Evolutionary conservation across 2,329 filamentous ascomycete species (phyloP).

Genomic region (Byssochlamys sp.): DNA sequence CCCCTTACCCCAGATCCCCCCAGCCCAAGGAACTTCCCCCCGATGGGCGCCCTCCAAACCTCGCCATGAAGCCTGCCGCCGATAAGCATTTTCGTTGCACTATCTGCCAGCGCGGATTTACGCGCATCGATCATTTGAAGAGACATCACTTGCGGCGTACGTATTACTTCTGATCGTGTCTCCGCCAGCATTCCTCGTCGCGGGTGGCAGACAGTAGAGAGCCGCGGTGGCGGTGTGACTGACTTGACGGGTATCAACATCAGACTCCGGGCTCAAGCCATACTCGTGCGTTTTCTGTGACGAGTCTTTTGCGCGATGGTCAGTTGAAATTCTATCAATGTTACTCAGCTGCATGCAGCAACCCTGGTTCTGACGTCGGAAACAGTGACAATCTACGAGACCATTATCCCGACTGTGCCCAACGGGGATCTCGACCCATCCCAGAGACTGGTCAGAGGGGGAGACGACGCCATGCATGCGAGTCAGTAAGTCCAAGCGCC

Average conservation of each 20-base stretch:
- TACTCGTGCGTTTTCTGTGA: constrained; percentile 39
- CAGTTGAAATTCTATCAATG: constrained; percentile 8
- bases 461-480: constrained; percentile 38
- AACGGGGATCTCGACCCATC: constrained; percentile 34
- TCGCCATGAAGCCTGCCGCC: constrained; percentile 25
- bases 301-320: constrained; percentile 38
- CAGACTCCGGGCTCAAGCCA: constrained; percentile 40
- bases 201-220: background rate
- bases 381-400: constrained; percentile 38
- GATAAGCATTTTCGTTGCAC: constrained; percentile 36
- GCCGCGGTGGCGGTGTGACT: background rate
- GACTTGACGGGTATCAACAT: constrained; percentile 1
- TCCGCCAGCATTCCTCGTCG: constrained; percentile 3
- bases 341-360: background rate
- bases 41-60: constrained; percentile 2
- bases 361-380: constrained; percentile 2
- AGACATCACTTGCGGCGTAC: constrained; percentile 39
- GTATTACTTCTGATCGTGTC: constrained; percentile 9
- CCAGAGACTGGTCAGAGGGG: constrained; percentile 39
- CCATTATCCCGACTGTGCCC: constrained; percentile 35
- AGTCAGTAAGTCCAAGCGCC: constrained; percentile 27
- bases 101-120: constrained; percentile 37
- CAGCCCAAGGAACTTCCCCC: constrained; percentile 1
- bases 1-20: background rate
- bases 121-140: constrained; percentile 41